Evolutionary conservation across 108 stramenopile genomes (phyloP), one percentile per base, ranked within the genome.

Genomic region (Nitzschia putrida): DNA sequence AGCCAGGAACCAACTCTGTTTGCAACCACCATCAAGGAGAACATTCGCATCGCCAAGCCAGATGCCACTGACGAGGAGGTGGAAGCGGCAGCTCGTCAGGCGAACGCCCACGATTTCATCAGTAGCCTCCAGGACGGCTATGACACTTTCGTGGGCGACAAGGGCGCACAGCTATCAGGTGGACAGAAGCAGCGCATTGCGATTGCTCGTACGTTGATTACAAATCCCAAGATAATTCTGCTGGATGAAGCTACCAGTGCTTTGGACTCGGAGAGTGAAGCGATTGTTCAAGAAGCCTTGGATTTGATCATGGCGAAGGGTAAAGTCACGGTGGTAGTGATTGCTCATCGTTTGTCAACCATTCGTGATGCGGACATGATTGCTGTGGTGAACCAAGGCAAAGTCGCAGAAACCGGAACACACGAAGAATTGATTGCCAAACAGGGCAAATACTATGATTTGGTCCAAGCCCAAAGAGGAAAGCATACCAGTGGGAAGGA

Each of bases 61-160:
- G 42, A 53, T 69, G 83, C 86, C 1, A 87, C 84, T 8, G 65
- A 70, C 4, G 81, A 89, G 43, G 75, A 93, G 57, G 82, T 98
- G 37, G 76, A 84, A 49, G 87, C 84, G 39, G 99, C 96, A 0
- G 96, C 96, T 0, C 89, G 82, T 59, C 68, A 71, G 26, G 97
- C 99, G 6, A 96, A 95, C 73, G 97, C 96, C 0, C 81, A 95
- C 68, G 90, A 93, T 56, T 97, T 97, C 69, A 90, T 95, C 57
- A 56, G 22, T 9, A 54, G 54, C 0, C 80, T 95, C 51, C 82
- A 88, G 0, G 80, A 95, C 43, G 91, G 86, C 0, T 96, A 87
- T 64, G 79, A 92, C 10, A 97, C 95, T 7, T 56, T 81, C 37
- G 65, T 66, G 11, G 65, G 65, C 5, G 79, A 87, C 43, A 61